Percentiles rank a stretch among this genome's conserved stretches.
These are phyloP conservation scores for Chionographis japonica DNA, from an alignment of 106 monocot species.

Conservation along the genomic window DNA sequence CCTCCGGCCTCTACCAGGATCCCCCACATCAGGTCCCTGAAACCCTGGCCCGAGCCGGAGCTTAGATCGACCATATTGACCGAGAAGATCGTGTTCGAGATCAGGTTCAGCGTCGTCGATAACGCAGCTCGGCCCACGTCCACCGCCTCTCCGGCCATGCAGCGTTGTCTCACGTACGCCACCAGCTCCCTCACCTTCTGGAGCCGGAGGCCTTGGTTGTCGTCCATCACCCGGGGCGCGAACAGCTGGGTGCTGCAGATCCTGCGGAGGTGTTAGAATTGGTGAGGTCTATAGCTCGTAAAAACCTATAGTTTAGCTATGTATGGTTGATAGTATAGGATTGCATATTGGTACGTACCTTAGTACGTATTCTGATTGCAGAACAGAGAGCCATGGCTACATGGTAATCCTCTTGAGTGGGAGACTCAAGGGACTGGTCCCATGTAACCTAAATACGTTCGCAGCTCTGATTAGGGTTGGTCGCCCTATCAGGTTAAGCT, in stretches of 20 bases:
- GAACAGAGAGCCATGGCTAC: no score
- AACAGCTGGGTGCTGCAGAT: slow-evolving; percentile 13
- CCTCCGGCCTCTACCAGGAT: slow-evolving; percentile 9
- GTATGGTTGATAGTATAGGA: no score
- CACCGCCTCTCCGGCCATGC: background rate
- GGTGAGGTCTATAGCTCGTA: no score
- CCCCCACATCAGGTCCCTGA: slow-evolving; percentile 9
- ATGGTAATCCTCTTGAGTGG: no score
- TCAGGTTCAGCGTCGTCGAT: background rate
- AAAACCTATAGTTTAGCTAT: no score
- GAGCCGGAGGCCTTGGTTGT: slow-evolving; percentile 2
- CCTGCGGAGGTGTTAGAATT: slow-evolving; percentile 29
- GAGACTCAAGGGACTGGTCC: no score
- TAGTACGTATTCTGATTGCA: no score
- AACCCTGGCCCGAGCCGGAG: slow-evolving; percentile 11
- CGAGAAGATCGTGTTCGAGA: slow-evolving; percentile 14
- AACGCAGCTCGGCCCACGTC: slow-evolving; percentile 16
- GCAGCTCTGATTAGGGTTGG: no score
- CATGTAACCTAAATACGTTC: no score
- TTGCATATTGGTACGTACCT: no score
- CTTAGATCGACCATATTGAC: slow-evolving; percentile 11
- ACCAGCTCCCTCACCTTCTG: slow-evolving; percentile 24
- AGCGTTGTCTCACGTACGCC: background rate
- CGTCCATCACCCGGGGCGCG: slow-evolving; percentile 19
- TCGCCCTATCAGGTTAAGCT: no score